A percentile compares a stretch with the other conserved stretches of the same genome.
Conservation (phyloP, 768 basidiomycete genomes). For the Neoboletus magnificus region DNA sequence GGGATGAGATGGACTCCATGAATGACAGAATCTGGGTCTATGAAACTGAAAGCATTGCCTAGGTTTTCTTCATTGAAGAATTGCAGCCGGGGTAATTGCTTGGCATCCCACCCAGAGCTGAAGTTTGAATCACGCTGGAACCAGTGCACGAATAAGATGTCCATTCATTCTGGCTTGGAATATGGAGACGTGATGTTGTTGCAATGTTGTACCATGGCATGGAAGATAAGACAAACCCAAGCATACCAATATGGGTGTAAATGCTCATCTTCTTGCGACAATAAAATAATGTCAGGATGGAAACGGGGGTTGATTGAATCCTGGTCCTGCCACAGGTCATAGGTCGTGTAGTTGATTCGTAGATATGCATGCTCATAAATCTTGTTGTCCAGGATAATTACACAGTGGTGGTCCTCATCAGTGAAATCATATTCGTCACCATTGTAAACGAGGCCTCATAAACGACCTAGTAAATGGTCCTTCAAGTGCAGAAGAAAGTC, state of each 20-base stretch:
- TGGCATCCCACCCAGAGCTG: constrained; percentile 22
- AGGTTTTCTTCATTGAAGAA: constrained; percentile 33
- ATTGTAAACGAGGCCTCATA: no score
- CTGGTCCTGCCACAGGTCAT: no score
- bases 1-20: no score
- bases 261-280: no score
- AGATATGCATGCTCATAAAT: no score
- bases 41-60: constrained; percentile 39
- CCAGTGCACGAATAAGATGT: constrained; percentile 44
- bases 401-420: constrained; percentile 14
- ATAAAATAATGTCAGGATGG: no score
- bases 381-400: constrained; percentile 22
- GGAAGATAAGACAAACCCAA: constrained; percentile 5
- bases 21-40: constrained; percentile 41
- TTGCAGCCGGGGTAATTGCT: constrained; percentile 33
- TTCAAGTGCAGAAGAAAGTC: neutral
- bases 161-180: no score
- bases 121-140: constrained; percentile 28
- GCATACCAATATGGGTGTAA: no score
- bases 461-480: neutral
- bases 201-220: constrained; percentile 5
- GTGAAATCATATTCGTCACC: no score
- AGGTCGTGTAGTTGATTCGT: no score
- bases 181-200: neutral
- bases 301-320: constrained; percentile 37